These are phyloP conservation scores for Penicillium taxi DNA, from an alignment of 495 filamentous ascomycete species.

Conservation along the genomic window DNA sequence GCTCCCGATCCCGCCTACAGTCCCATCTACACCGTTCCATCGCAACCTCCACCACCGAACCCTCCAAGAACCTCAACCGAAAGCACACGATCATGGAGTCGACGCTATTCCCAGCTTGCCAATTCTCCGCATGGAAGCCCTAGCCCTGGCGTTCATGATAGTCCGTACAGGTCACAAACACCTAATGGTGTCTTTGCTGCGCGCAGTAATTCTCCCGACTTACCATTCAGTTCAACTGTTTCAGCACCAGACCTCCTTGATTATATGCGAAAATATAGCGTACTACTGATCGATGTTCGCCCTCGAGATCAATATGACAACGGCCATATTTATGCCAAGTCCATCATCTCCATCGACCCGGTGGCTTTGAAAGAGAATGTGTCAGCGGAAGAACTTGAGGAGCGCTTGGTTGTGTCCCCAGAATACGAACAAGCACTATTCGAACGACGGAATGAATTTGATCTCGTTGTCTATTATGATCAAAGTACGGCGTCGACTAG, in stretches of 20 bases:
- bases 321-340: conserved; percentile 76
- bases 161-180: conserved; percentile 37
- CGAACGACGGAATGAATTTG: conserved; percentile 67
- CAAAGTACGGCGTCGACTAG: conserved; percentile 50
- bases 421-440: conserved; percentile 65
- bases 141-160: conserved; percentile 30
- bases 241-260: conserved; percentile 56
- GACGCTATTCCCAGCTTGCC: conserved; percentile 33
- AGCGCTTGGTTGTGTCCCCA: conserved; percentile 74
- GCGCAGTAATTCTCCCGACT: conserved; percentile 35
- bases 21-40: conserved; percentile 46
- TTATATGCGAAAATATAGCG: conserved; percentile 52
- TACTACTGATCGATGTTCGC: conserved; percentile 83
- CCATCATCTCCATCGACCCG: conserved; percentile 88
- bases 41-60: conserved; percentile 37
- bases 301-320: conserved; percentile 72
- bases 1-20: conserved; percentile 82
- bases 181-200: conserved; percentile 33
- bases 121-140: conserved; percentile 33
- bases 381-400: conserved; percentile 76
- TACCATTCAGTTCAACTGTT: conserved; percentile 58
- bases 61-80: conserved; percentile 44
- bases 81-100: conserved; percentile 27
- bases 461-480: conserved; percentile 88
- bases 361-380: conserved; percentile 64